These are phyloP conservation scores for Platanus orientalis DNA, from an alignment of 164 flowering plant species.

Conservation along the genomic window DNA sequence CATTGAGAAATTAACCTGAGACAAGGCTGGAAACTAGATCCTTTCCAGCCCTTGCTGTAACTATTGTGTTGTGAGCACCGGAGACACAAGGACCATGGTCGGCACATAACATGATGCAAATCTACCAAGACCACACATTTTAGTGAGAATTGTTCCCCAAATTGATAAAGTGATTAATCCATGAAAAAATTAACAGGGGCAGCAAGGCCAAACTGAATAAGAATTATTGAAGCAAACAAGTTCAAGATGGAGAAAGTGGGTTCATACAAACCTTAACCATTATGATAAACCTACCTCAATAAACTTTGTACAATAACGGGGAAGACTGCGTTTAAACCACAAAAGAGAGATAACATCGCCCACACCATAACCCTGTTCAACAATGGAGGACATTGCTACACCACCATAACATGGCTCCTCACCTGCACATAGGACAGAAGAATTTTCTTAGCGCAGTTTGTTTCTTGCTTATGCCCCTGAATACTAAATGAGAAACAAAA, in stretches of 20 bases:
- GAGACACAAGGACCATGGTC: conserved; percentile 95
- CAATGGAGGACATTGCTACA: conserved; percentile 70
- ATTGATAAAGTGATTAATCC: not conserved
- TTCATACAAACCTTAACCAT: no score
- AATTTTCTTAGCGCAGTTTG: not conserved
- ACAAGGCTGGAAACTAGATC: conserved; percentile 97
- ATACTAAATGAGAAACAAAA: not conserved
- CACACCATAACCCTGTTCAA: conserved; percentile 64
- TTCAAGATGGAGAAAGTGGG: not conserved
- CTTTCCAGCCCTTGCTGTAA: conserved; percentile 98
- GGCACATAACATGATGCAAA: conserved; percentile 95
- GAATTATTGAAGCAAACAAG: not conserved
- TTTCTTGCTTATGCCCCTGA: not conserved
- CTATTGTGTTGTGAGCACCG: conserved; percentile 86
- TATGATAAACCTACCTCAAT: conserved; percentile 39
- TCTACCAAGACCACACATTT: conserved; percentile 46
- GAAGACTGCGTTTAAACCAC: conserved; percentile 82
- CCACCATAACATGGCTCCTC: conserved; percentile 79
- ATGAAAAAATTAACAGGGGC: conserved; percentile 45
- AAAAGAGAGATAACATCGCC: conserved; percentile 78
- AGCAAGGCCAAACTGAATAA: conserved; percentile 62
- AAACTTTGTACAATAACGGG: conserved; percentile 61
- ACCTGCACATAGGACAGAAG: conserved; percentile 28
- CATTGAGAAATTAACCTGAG: conserved; percentile 48
- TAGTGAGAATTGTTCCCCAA: not conserved